Conservation (phyloP, 495 filamentous ascomycete genomes). For the Aspergillus kassunensis region DNA sequence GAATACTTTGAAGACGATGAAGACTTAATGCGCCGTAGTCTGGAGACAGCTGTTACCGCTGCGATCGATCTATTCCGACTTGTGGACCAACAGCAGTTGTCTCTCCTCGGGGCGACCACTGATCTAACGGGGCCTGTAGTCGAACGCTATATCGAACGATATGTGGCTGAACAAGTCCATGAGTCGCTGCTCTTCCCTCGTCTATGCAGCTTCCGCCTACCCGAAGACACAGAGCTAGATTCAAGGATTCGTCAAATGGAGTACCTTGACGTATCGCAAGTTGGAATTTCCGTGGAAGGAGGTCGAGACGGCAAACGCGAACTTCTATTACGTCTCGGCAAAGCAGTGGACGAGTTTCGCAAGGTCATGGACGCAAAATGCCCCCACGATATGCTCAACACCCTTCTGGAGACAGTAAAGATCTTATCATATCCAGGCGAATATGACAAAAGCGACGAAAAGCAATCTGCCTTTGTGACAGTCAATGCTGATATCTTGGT, state of each 20-base stretch:
- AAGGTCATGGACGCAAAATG: constrained; percentile 79
- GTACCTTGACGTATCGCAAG: constrained; percentile 88
- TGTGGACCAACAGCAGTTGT: constrained; percentile 93
- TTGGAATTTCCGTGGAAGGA: constrained; percentile 78
- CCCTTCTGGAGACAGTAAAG: constrained; percentile 82
- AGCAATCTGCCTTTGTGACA: constrained; percentile 60
- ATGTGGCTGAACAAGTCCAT: constrained; percentile 91
- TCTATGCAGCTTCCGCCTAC: constrained; percentile 68
- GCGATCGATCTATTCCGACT: constrained; percentile 94
- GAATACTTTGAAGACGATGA: constrained; percentile 76
- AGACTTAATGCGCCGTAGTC: constrained; percentile 73
- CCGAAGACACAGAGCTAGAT: constrained; percentile 88
- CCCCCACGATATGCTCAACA: constrained; percentile 92
- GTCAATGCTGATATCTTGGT: constrained; percentile 97
- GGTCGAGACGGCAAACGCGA: constrained; percentile 68
- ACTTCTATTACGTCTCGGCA: constrained; percentile 63
- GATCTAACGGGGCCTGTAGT: constrained; percentile 90
- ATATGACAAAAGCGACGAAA: constrained; percentile 49
- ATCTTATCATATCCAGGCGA: constrained; percentile 58
- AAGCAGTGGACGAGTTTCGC: constrained; percentile 84
- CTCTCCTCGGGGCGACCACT: constrained; percentile 85
- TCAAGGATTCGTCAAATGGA: constrained; percentile 87
- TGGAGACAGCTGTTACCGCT: constrained; percentile 88
- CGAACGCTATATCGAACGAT: constrained; percentile 90
- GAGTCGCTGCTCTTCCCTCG: constrained; percentile 79